Evolutionary conservation across 768 basidiomycete species (phyloP), one percentile per base, ranked within the genome.

Genomic region (Flagelloscypha sp.): DNA sequence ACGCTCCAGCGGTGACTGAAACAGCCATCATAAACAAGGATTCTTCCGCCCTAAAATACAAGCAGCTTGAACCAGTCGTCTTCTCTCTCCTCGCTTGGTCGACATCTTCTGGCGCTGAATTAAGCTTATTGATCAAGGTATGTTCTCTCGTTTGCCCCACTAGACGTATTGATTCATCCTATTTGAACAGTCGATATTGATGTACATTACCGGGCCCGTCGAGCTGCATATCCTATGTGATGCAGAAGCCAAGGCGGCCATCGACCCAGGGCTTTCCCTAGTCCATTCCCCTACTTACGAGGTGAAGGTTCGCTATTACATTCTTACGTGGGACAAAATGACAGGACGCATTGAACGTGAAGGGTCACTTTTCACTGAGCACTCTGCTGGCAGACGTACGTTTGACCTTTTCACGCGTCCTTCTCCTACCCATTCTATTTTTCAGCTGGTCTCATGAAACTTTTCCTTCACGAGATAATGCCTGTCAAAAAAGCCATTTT

Each of bases 381-480:
- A 72, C 42, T 60, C 66, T 20, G 65, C 70, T 35, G 70, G 70
- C 25, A 48, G 61, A 33, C 61, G 68, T 72, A 43, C 44, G 70
- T 68, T 7, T 31, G 18, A 21, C 16, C 17, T 25, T 25, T 17
- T n/a, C 7, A 16, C 33, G 5, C 13, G 13, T 25, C 24, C 4
- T 7, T 6, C 34, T 33, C 3, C 16, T 7, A 23, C 16, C 30
- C 20, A 27, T 8, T 24, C 25, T n/a, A 7, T 17, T 9, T 20
- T 37, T 10, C 31, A 71, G 69, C 65, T 33, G 70, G 70, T 2
- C 59, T 72, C 27, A 68, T 71, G 65, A 72, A 73, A 44, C 54
- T 73, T 13, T 70, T 73, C 49, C 57, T 72, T 29, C 70, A 72
- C 42, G 69, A 73, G 46, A 59, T 72, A 10, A 48, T 72, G 30